Base-by-base conservation (phyloP, 768 basidiomycete genomes). In the Podaxis carcinomalis region DNA sequence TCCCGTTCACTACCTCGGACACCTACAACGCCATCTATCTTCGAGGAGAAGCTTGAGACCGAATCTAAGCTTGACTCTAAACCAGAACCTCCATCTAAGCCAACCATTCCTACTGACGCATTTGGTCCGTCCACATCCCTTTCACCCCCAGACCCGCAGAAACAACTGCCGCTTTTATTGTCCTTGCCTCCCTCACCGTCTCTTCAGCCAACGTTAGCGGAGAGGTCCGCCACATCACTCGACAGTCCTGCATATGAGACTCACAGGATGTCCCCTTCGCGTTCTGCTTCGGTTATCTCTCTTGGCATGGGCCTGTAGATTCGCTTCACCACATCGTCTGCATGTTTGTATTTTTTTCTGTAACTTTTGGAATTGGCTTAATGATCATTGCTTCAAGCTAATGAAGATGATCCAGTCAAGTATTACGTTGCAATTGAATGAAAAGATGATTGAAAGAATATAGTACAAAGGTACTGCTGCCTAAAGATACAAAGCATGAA, bases 211-310 rank as follows among this genome's bases (percentile, higher is more conserved):
- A 60, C 58, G 46, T 62, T 62, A 14, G 67, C 68, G 40, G 70
- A 73, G 19, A 74, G 73, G 53, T 66, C 62, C 28, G 68, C 68
- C 25, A 65, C 69, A 27, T 68, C 71, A 49, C 57, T 65, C 9
- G 72, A 72, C 28, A 69, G 51, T 46, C 59, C 59, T 35, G 46
- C 25, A 4, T 27, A 69, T 35, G 74, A 74, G 59, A 72, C 67
- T 32, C 71, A 64, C 42, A 63, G 75, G 51, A 68, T 77, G 25
- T 75, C 78, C 6, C 73, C 80, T 42, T 83, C 83, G 11, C 78
- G 76, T 57, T 79, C 76, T 39, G 81, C 78, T 52, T 86, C 84
- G 3, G 76, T 82, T 56, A 74, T 82, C 64, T 86, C 84, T 42
- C 77, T 85, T 56, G 79, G 80, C 44, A 75, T 82, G 60, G 74